phyloP scores from a whole-genome alignment of 78 protist species.

The Neovahlkampfia damariscottae region DNA sequence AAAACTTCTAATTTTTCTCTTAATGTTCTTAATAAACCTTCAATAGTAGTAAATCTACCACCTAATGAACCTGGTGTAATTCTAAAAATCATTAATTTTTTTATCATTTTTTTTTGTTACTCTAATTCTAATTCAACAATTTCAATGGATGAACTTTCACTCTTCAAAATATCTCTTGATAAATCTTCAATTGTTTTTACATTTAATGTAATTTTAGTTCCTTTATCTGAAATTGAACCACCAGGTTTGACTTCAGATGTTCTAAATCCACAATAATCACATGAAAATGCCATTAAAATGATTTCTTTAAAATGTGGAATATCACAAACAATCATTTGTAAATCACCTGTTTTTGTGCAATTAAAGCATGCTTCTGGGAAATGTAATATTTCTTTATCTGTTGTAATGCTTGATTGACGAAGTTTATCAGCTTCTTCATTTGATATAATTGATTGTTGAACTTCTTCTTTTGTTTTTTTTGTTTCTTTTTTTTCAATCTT shows the following conservation, averaged over 20 bases:
- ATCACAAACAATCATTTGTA: constrained; percentile 24
- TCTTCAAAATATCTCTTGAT: constrained; percentile 59
- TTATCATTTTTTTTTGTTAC: too few species aligned
- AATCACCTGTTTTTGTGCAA: neutral
- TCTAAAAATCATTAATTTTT: constrained; percentile 47
- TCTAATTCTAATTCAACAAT: constrained; percentile 4
- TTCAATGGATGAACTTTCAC: neutral
- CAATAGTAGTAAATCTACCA: constrained; percentile 78
- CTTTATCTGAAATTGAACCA: constrained; percentile 61
- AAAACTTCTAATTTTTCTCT: constrained; percentile 19
- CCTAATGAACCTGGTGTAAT: constrained; percentile 73
- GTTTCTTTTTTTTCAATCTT: neutral
- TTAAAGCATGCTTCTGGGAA: neutral
- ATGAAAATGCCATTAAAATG: constrained; percentile 59
- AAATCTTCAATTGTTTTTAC: constrained; percentile 55
- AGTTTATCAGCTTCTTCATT: neutral
- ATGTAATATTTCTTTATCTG: neutral
- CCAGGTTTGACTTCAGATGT: constrained; percentile 67
- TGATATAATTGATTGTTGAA: neutral
- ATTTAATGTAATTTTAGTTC: constrained; percentile 31
- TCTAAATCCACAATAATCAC: constrained; percentile 72
- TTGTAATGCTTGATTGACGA: neutral
- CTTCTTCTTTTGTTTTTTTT: neutral
- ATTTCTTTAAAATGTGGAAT: constrained; percentile 82
- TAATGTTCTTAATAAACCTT: constrained; percentile 51